Evolutionary conservation across 371 early-diverging fungal species (phyloP).

Genomic region (Mortierella sp.): DNA sequence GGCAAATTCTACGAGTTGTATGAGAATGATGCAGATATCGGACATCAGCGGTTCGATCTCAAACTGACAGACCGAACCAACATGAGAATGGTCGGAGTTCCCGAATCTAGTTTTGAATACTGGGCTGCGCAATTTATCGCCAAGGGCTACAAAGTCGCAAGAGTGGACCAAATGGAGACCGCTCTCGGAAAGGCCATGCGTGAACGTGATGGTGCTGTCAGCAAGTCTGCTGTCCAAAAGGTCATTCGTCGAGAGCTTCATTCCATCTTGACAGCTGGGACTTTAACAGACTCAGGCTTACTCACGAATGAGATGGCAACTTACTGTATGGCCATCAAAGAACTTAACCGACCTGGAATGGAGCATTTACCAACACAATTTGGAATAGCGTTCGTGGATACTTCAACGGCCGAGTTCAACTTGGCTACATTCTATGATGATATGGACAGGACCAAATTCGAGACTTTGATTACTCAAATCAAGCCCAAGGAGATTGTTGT

Average conservation of each 20-base stretch:
- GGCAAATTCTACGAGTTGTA: conserved; percentile 99
- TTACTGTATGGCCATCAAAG: conserved; percentile 95
- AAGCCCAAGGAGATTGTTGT: conserved; percentile 91
- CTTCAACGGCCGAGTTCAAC: conserved; percentile 93
- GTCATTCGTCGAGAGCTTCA: conserved; percentile 97
- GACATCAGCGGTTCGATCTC: conserved; percentile 96
- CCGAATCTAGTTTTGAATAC: conserved; percentile 94
- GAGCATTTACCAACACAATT: conserved; percentile 61
- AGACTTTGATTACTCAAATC: conserved; percentile 93
- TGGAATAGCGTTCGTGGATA: conserved; percentile 96
- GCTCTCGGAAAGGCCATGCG: conserved; percentile 96
- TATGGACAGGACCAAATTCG: conserved; percentile 85
- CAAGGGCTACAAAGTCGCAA: conserved; percentile 96
- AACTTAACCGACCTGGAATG: conserved; percentile 42
- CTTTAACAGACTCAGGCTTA: conserved; percentile 92
- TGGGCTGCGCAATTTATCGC: conserved; percentile 99
- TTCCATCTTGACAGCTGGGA: conserved; percentile 94
- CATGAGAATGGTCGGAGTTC: conserved; percentile 99
- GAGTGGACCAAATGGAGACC: conserved; percentile 99
- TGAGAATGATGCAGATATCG: conserved; percentile 99
- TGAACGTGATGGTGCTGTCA: conserved; percentile 69
- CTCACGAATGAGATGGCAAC: conserved; percentile 90
- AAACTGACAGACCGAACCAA: conserved; percentile 97
- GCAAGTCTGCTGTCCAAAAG: conserved; percentile 66
- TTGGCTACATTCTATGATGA: conserved; percentile 90